A percentile compares a stretch with the other conserved stretches of the same genome.
phyloP scores from a whole-genome alignment of 2,329 filamentous ascomycete species.

The Beauveria scarabaeidicola region DNA sequence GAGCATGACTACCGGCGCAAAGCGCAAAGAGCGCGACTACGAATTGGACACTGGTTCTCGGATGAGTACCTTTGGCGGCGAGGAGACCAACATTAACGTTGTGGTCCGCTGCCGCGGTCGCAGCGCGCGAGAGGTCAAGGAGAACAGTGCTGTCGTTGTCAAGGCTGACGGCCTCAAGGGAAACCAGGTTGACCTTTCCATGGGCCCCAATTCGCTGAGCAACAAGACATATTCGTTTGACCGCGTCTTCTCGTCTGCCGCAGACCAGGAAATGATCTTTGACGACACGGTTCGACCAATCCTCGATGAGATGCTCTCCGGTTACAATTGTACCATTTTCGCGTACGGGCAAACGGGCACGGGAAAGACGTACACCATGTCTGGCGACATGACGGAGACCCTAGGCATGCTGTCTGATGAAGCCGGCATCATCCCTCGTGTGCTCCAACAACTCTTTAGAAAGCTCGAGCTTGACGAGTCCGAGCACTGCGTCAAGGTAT shows the following conservation, averaged over 20 bases:
- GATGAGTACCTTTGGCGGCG: slow-evolving; percentile 21
- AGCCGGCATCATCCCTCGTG: slow-evolving; percentile 90
- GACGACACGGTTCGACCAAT: slow-evolving; percentile 94
- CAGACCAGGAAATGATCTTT: slow-evolving; percentile 88
- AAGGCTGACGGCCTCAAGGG: slow-evolving; percentile 82
- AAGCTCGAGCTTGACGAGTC: slow-evolving; percentile 70
- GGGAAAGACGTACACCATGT: slow-evolving; percentile 99
- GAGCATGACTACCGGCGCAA: slow-evolving; percentile 54
- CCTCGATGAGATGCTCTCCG: slow-evolving; percentile 87
- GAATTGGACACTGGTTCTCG: slow-evolving; percentile 44
- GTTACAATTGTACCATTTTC: slow-evolving; percentile 98
- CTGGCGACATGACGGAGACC: slow-evolving; percentile 87
- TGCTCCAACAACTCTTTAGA: slow-evolving; percentile 76
- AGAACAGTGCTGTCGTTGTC: slow-evolving; percentile 92
- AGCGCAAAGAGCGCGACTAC: slow-evolving; percentile 83
- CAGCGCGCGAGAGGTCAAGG: slow-evolving; percentile 83
- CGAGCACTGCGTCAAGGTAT: slow-evolving; percentile 91
- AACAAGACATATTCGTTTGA: slow-evolving; percentile 98
- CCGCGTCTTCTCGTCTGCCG: slow-evolving; percentile 90
- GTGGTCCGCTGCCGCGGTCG: slow-evolving; percentile 90
- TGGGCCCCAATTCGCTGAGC: slow-evolving; percentile 85
- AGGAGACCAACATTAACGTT: slow-evolving; percentile 96
- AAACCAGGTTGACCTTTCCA: slow-evolving; percentile 73
- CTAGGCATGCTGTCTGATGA: slow-evolving; percentile 79
- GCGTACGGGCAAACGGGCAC: slow-evolving; percentile 97